Base-by-base conservation (phyloP, 495 filamentous ascomycete genomes). In the Xylona heveae region DNA sequence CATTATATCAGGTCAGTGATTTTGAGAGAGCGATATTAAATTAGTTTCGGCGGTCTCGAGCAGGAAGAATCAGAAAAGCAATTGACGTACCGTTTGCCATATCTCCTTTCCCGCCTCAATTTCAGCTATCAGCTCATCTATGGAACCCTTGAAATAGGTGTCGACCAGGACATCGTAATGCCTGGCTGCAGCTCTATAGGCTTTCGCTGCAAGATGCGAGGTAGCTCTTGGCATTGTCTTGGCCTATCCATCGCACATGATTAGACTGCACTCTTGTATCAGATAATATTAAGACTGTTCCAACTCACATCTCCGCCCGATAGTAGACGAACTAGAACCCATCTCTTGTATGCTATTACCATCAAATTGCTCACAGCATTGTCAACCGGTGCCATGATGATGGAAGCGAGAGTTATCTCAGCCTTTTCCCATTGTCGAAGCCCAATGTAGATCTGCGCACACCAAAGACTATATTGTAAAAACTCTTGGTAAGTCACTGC, bases 261-360 rank as follows among this genome's bases (percentile, higher is more conserved):
- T n/a, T n/a, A n/a, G n/a, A n/a, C n/a, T n/a, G n/a, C n/a, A n/a
- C n/a, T n/a, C n/a, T n/a, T n/a, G n/a, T n/a, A n/a, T n/a, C n/a
- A n/a, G n/a, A n/a, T n/a, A n/a, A n/a, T n/a, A n/a, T n/a, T n/a
- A n/a, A n/a, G n/a, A n/a, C n/a, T n/a, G n/a, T n/a, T 42, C 14
- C 15, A 47, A 48, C 40, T 53, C 42, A 74, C 64, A 51, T 66
- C 74, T 44, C 85, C 85, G 25, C 71, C 54, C 13, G 61, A 56
- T 6, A 95, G 57, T 23, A 92, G 53, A 22, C 68, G 65, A 3
- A 84, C 64, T n/a, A 97, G 54, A 6, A 88, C 50, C 75, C 80
- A 92, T 54, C 90, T 94, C 49, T 85, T 91, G 58, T 91, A 90
- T 9, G 79, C 80, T 42, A 92, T 82, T 2, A 78, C 60, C 73